Base-by-base conservation (phyloP, 768 basidiomycete species). In the Gelatoporia subvermispora region DNA sequence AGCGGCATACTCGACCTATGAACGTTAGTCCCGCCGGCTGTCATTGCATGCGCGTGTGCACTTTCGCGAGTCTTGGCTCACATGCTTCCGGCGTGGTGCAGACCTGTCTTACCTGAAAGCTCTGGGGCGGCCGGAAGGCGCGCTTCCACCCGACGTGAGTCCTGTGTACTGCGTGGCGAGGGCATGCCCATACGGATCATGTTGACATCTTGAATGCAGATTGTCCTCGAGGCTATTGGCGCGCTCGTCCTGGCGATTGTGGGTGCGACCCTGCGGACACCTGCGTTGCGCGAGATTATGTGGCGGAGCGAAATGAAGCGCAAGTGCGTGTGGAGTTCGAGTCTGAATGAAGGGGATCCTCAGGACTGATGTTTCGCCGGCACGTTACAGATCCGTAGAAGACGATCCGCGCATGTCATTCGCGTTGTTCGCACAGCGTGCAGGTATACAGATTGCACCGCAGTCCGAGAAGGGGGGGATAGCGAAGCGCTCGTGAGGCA, bases 291-390 rank as follows among this genome's bases (percentile, higher is more conserved):
- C 56, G 87, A 91, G 58, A 88, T 92, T 50, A 85, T 85, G 28
- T 93, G 89, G 91, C 79, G 88, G 16, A 89, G 86, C 57, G 90
- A 94, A 68, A 93, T 93, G 90, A 78, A 77, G 57, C 83, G 77
- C 61, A 76, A 84, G 90, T 90, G 57, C 56, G 80, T 54, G 15
- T 38, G 8, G 9, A 13, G 18, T 2, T 34, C 13, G n/a, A n/a
- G 7, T 46, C 7, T 21, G 18, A 3, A 8, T 47, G 39, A 13
- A 13, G 18, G 16, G 18, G 18, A 17, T 34, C 24, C 22, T 38
- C 4, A 36, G 20, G 18, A 18, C 11, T 16, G 11, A 15, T 10
- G 28, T 18, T 35, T 25, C 10, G 25, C 34, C 16, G 24, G 17
- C 22, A 13, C n/a, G 18, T 16, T 39, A 61, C 60, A 17, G 45